These are phyloP conservation scores for Hymenoscyphus scutula DNA, from an alignment of 2,329 filamentous ascomycete species.

Conservation along the genomic window DNA sequence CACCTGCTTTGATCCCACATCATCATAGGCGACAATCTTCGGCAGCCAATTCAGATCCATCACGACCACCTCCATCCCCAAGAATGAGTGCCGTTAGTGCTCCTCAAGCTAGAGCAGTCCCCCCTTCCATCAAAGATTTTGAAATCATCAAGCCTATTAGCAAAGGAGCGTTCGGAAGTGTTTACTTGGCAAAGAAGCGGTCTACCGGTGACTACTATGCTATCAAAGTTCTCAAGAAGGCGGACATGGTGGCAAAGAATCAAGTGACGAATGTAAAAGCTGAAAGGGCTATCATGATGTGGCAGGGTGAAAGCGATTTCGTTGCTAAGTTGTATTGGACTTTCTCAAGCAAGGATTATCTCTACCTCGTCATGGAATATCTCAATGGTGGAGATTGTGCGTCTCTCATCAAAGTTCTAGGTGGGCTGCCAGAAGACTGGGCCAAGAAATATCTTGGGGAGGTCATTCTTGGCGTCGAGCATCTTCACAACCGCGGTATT, in stretches of 20 bases:
- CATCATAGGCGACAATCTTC: conserved; percentile 92
- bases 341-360: conserved; percentile 97
- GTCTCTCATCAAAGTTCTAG: conserved; percentile 90
- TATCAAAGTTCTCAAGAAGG: conserved; percentile 97
- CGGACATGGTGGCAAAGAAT: conserved; percentile 99
- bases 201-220: conserved; percentile 97
- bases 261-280: conserved; percentile 99
- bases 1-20: conserved; percentile 61
- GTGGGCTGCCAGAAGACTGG: conserved; percentile 93
- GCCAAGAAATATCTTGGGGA: conserved; percentile 96
- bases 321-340: conserved; percentile 99
- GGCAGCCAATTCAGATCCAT: conserved; percentile 70
- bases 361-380: conserved; percentile 99
- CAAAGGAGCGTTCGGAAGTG: conserved; percentile 96
- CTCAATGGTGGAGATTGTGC: conserved; percentile 96
- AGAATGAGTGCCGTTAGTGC: conserved; percentile 71
- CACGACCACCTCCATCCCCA: conserved; percentile 73
- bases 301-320: conserved; percentile 98
- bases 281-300: conserved; percentile 99
- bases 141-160: conserved; percentile 99
- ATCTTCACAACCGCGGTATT: conserved; percentile 90
- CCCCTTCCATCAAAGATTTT: conserved; percentile 97
- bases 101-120: conserved; percentile 82
- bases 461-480: conserved; percentile 93
- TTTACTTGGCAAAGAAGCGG: conserved; percentile 98